phyloP scores from a whole-genome alignment of 768 basidiomycete species.

The Trametes punicea region DNA sequence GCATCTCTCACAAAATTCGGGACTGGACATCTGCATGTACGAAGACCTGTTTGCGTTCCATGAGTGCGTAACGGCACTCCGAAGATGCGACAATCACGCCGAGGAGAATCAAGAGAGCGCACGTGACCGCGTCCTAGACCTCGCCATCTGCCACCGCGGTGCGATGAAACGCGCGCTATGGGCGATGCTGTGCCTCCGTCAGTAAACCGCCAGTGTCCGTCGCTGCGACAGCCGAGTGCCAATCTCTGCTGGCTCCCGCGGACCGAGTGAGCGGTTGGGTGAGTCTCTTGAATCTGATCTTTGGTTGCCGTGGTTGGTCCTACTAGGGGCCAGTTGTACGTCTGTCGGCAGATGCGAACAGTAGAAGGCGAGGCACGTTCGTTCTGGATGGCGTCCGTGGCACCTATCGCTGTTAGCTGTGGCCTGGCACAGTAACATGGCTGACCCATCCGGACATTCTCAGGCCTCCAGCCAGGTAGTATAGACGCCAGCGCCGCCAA shows the following conservation, averaged over 20 bases:
- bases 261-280: no score
- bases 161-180: no score
- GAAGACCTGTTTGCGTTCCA: no score
- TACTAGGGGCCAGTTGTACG: no score
- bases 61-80: not conserved
- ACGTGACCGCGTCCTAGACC: slow-evolving; percentile 9
- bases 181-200: no score
- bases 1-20: not conserved
- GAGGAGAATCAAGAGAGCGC: not conserved
- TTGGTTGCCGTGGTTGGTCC: no score
- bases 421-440: not conserved
- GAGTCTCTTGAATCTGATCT: no score
- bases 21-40: no score
- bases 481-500: slow-evolving; percentile 8
- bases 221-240: no score
- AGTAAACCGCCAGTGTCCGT: no score
- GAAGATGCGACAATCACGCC: not conserved
- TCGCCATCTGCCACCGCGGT: not conserved
- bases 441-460: slow-evolving; percentile 7
- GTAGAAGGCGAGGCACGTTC: slow-evolving; percentile 6
- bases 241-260: no score
- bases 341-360: no score
- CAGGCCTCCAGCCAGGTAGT: not conserved
- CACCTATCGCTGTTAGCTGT: not conserved
- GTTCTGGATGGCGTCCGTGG: not conserved